Evolutionary conservation across 345 rosid species (phyloP).

Genomic region (Rubroshorea leprosula): DNA sequence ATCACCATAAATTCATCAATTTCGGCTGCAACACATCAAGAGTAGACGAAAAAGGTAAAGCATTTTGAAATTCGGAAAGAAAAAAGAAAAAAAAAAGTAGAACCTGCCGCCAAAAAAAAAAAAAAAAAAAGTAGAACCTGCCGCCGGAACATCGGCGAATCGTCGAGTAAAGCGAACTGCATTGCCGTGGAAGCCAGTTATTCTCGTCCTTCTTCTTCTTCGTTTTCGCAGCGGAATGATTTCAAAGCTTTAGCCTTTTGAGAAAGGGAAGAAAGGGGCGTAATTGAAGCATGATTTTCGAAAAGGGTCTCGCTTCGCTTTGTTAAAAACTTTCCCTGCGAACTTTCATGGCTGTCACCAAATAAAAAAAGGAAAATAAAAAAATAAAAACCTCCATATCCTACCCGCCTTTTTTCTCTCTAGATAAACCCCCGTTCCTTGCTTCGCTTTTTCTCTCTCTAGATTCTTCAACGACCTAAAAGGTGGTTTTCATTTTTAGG

Average conservation of each 20-base stretch:
- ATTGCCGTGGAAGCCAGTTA: constrained; percentile 21
- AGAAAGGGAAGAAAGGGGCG: constrained; percentile 20
- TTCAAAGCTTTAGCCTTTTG: not conserved
- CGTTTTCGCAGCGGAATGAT: constrained; percentile 1
- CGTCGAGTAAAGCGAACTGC: constrained; percentile 74
- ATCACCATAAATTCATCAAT: too few relatives aligned
- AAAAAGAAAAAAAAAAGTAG: not conserved
- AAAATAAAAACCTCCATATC: not conserved
- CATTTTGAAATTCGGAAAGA: not conserved
- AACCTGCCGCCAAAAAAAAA: constrained; percentile 53
- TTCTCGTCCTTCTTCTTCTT: constrained; percentile 12
- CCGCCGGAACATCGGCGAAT: constrained; percentile 85
- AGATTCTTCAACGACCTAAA: too few relatives aligned
- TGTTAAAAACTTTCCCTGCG: constrained; percentile 20
- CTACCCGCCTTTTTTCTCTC: constrained; percentile 7
- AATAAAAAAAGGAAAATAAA: not conserved
- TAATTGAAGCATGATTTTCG: constrained; percentile 23
- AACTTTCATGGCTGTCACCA: constrained; percentile 49
- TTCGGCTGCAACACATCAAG: too few relatives aligned
- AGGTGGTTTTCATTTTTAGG: too few relatives aligned
- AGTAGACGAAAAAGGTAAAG: not conserved
- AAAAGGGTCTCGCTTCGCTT: not conserved
- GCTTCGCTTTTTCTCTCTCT: too few relatives aligned
- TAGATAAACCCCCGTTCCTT: not conserved
- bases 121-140: constrained; percentile 37